Evolutionary conservation across 768 basidiomycete genomes (phyloP), one percentile per base, ranked within the genome.

Genomic region (Lactarius vividus): DNA sequence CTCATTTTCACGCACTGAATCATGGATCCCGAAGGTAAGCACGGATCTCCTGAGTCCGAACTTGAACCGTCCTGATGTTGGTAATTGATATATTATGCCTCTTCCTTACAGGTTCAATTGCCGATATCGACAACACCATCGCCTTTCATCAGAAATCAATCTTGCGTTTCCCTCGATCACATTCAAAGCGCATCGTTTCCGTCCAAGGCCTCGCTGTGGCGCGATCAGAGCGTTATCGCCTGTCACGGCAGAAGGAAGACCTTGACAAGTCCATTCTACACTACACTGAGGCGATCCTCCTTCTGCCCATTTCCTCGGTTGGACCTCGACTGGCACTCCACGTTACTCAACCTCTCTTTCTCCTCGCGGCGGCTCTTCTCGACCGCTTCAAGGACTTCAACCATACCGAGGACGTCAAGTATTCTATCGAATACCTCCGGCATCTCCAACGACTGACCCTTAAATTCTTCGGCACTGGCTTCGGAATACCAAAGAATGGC

Each of bases 401-500:
- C 9, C 33, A 33, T 7, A 8, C 33, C 1, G 9, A 2, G 33
- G 33, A 33, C 33, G 31, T 33, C 33, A 7, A 33, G 33, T 33
- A 9, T 9, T 33, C 8, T 33, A 33, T 10, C 6, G 33, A 10
- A 2, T 10, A 33, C 33, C 33, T 33, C 33, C 33, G 8, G 33
- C 9, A 33, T 6, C 33, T 33, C 33, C 33, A 10, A 33, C 8
- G 33, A 33, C 33, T 33, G 0, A 7, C 33, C 33, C 8, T 33
- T 33, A 9, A 33, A 9, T 33, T 9, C 9, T 33, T 33, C 1
- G 33, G 2, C 33, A 9, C n/a, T n/a, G n/a, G n/a, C n/a, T n/a
- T n/a, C n/a, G n/a, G n/a, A n/a, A n/a, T 9, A 7, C 33, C 33
- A 7, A 9, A 9, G 9, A 9, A 7, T 0, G 1, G 2, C 9